Evolutionary conservation across 2,329 filamentous ascomycete genomes (phyloP), one percentile per base, ranked within the genome.

Genomic region (Camillea tinctor): DNA sequence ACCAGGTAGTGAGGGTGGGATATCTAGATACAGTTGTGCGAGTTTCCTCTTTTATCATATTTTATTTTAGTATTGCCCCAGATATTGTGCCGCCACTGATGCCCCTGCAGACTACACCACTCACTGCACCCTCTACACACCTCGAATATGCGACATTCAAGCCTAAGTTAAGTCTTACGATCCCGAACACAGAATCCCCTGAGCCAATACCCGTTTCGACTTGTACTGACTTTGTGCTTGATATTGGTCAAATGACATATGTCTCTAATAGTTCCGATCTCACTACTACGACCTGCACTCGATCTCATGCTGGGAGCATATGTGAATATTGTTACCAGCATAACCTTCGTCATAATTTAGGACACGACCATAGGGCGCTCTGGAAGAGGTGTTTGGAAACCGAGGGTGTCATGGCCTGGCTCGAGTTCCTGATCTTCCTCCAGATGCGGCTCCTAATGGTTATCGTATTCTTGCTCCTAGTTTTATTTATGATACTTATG

Each of bases 251-350:
- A n/a, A 55, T 57, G 40, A 9, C 20, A 1, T 44, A 50, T 26
- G 30, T 20, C 5, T 24, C 24, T 44, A 20, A 3, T 21, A 30
- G 20, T 30, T 6, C 26, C 26, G 54, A 36, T 21, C 50, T n/a
- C 4, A 49, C 36, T 7, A 21, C 44, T 11, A 58, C 58, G 9
- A 55, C 52, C 0, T 57, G 44, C 52, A 21, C 17, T 24, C 54
- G 54, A 6, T 22, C 26, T 8, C 19, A 24, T 6, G 4, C 26
- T 20, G 49, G 57, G 20, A 50, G 55, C 17, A 30, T 49, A 9
- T 69, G 68, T 54, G 60, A 68, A 1, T 67, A 68, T 30, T 70
- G 68, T 54, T 22, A 52, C 2, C 58, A 57, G 21, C 55, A 65
- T 36, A 62, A 59, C 3, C 23, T 69, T 8, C 54, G 54, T 21